These are phyloP conservation scores for Aspergillus nidulans DNA, from an alignment of 495 filamentous ascomycete species.

Conservation along the genomic window DNA sequence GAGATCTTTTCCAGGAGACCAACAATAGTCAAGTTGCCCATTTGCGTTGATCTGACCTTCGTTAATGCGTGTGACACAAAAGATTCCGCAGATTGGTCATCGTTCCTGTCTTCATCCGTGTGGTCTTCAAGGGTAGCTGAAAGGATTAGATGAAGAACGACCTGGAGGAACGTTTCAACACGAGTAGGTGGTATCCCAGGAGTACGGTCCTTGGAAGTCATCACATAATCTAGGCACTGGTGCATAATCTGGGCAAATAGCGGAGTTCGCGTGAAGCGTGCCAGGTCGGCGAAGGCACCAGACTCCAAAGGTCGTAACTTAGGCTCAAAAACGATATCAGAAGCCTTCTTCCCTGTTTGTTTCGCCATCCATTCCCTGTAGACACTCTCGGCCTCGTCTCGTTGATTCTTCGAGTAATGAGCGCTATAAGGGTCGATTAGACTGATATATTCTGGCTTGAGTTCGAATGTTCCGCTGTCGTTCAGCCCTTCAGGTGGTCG, in stretches of 20 bases:
- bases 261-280: slow-evolving; percentile 71
- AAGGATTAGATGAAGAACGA: slow-evolving; percentile 80
- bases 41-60: slow-evolving; percentile 52
- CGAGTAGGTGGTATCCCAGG: slow-evolving; percentile 72
- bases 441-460: slow-evolving; percentile 78
- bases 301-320: slow-evolving; percentile 71
- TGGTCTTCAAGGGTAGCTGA: slow-evolving; percentile 80
- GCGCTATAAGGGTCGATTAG: slow-evolving; percentile 91
- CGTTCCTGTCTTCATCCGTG: slow-evolving; percentile 52
- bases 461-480: slow-evolving; percentile 88
- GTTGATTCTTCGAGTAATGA: slow-evolving; percentile 94
- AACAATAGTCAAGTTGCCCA: slow-evolving; percentile 61
- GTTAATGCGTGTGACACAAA: slow-evolving; percentile 68
- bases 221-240: slow-evolving; percentile 74
- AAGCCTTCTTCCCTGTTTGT: slow-evolving; percentile 71
- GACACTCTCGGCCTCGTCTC: slow-evolving; percentile 88
- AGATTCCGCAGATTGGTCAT: slow-evolving; percentile 45
- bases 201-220: slow-evolving; percentile 59
- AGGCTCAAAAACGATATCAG: slow-evolving; percentile 92
- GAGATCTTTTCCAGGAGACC: slow-evolving; percentile 70
- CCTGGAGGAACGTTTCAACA: slow-evolving; percentile 86
- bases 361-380: slow-evolving; percentile 84
- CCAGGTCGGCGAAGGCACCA: slow-evolving; percentile 70
- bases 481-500: slow-evolving; percentile 84
- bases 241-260: slow-evolving; percentile 90